A percentile compares a stretch with the other conserved stretches of the same genome.
Conservation (phyloP, 345 rosid species). For the Populus nigra region DNA sequence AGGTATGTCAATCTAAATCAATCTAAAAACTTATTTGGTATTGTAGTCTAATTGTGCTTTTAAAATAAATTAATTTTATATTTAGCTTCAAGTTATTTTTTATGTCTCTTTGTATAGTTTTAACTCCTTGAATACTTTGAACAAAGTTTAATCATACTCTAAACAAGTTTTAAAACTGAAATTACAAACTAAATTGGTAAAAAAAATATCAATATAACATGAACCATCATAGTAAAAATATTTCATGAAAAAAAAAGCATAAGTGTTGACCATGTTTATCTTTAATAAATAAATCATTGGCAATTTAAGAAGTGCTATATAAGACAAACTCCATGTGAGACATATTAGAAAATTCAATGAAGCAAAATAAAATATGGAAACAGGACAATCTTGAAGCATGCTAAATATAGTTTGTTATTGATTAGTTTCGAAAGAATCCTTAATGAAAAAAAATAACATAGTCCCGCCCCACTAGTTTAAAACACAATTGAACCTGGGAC, state of each 20-base stretch:
- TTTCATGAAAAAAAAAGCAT: neutral
- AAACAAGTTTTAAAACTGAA: conserved; percentile 2
- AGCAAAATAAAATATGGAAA: neutral
- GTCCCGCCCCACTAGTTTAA: neutral
- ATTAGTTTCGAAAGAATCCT: neutral
- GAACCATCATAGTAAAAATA: neutral
- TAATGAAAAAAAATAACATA: neutral
- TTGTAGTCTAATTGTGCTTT: fast-evolving
- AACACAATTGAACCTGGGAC: neutral
- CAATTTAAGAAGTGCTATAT: no score
- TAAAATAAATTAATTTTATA: no score
- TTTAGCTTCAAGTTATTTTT: no score
- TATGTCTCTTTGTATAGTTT: no score
- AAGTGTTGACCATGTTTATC: neutral
- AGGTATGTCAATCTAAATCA: no score
- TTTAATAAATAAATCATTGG: neutral
- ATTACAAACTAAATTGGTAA: neutral
- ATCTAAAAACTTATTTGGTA: no score
- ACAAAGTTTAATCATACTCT: neutral
- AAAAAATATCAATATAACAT: no score
- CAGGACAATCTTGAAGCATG: conserved; percentile 3
- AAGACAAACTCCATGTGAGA: neutral
- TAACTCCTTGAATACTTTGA: conserved; percentile 88
- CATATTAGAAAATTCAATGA: neutral
- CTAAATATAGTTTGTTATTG: neutral